Base-by-base conservation (phyloP, 768 basidiomycete genomes). In the Tephrocybe sp. region DNA sequence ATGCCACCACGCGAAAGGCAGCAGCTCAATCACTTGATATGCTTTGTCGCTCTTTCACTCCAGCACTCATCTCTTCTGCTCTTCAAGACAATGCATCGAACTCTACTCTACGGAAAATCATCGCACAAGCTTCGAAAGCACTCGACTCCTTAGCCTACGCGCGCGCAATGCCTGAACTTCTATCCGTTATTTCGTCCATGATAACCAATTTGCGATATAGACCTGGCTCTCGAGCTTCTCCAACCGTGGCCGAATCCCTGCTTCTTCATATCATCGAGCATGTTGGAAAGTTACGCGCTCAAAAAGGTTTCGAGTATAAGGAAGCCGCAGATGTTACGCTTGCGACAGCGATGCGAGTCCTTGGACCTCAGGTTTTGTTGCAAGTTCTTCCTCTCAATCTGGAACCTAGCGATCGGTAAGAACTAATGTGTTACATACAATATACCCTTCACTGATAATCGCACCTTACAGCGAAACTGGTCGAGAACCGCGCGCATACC, bases 251-350 rank as follows among this genome's bases (percentile, higher is more conserved):
- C 4, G 87, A 94, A 64, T 62, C 69, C 17, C 73, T 97, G 4
- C 72, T 95, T 24, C 64, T 88, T 45, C 82, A 85, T 33, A 63
- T 94, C 34, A 77, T 98, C 38, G 68, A 77, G 53, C 81, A 82
- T 51, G 74, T 96, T 20, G 90, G 84, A 5, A 85, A 88, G 28
- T 69, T 96, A 47, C 73, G 96, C 48, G 74, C 80, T 21, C 77
- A 87, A 60, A 92, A 88, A 67, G 83, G 77, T 1, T 99, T 98
- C 61, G 93, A 97, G 66, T 80, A 89, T 69, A 94, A 92, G 66
- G 94, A 95, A 63, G 83, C 81, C 17, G 93, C 86, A 12, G 96
- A 99, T 64, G 72, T 71, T 9, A 84, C 87, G 0, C 71, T 98
- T 30, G 83, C 87, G 1, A 80, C 82, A 21, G 91, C 93, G 0